Base-by-base conservation (phyloP, 1,284 basidiomycete genomes). In the Ustilago vetiveriae region DNA sequence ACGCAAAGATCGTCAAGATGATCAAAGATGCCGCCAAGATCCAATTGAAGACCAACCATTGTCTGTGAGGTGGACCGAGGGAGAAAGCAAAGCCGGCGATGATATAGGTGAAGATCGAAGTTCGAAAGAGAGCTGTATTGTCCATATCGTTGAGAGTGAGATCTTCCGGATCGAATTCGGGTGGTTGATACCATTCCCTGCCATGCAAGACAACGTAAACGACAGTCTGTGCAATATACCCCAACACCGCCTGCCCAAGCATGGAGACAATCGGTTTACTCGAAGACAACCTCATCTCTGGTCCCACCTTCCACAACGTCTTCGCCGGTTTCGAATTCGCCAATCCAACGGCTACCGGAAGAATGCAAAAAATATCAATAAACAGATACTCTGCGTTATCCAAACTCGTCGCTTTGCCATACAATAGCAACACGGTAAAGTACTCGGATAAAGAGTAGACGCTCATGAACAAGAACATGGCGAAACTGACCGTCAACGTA, bases 381-480 rank as follows among this genome's bases (percentile, higher is more conserved):
- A 62, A 75, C 10, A 74, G 58, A 29, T 74, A 73, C 58, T 75
- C 70, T 22, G 64, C 72, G 32, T 76, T 74, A 43, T 67, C 64
- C 16, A 76, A 37, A 26, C 59, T 65, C 10, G 74, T 69, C 19
- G 69, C 59, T 19, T 58, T 49, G 14, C 64, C 65, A 36, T 74
- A 75, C 16, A 75, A 64, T 13, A 75, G 37, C 2, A 74, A 27
- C 10, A 75, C 74, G n/a, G 59, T 59, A 24, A 62, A 72, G 72
- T 72, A 75, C 52, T 75, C 73, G 35, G 50, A 40, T 3, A 75
- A 46, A 30, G 59, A 60, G 54, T 75, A 75, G 48, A 46, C 46
- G 13, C 33, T 40, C 63, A 74, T 68, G 35, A 42, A 75, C 13
- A 48, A 36, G 58, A 75, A 71, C 55, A 72, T 68, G 26, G 52